These are phyloP conservation scores for Takakia lepidozioides DNA, from an alignment of 225 moss, liverwort and hornwort genomes.

Conservation along the genomic window DNA sequence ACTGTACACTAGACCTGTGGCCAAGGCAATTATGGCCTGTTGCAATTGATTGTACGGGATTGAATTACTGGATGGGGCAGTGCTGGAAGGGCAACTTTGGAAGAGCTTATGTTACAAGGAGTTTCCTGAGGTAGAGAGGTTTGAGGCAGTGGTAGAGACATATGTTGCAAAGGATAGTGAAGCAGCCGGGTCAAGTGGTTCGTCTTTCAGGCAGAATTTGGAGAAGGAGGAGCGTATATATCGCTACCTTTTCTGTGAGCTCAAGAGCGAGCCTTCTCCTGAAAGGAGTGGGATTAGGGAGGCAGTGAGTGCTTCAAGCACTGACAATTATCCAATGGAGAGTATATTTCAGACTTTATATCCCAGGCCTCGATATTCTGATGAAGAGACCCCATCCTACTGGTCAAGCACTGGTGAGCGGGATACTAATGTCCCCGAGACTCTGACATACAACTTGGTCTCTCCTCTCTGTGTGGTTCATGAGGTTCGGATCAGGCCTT, in stretches of 20 bases:
- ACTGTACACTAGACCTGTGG: no score
- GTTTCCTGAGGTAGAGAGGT: slow-evolving; percentile 49
- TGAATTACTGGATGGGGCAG: no score
- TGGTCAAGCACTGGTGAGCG: slow-evolving; percentile 72
- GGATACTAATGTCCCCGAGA: slow-evolving; percentile 51
- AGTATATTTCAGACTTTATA: slow-evolving; percentile 64
- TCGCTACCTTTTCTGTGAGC: slow-evolving; percentile 39
- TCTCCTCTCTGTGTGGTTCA: slow-evolving; percentile 71
- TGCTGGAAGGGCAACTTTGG: slow-evolving; percentile 64
- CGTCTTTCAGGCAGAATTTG: slow-evolving; percentile 42
- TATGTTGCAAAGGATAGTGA: slow-evolving; percentile 22
- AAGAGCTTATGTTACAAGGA: slow-evolving; percentile 48
- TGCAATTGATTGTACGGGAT: no score
- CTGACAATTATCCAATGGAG: slow-evolving; percentile 71
- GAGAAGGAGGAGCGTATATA: slow-evolving; percentile 61
- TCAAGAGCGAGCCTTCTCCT: slow-evolving; percentile 25
- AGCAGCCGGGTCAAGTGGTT: slow-evolving; percentile 45
- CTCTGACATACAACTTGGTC: slow-evolving; percentile 55
- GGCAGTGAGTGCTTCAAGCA: slow-evolving; percentile 73
- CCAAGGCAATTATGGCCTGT: no score
- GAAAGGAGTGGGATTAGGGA: slow-evolving; percentile 47
- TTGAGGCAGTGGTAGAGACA: slow-evolving; percentile 41
- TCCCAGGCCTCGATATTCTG: slow-evolving; percentile 37
- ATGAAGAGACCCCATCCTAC: slow-evolving; percentile 45
- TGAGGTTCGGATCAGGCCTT: slow-evolving; percentile 62